phyloP scores from a whole-genome alignment of 2,329 filamentous ascomycete species.

The Pyrenophora teres region DNA sequence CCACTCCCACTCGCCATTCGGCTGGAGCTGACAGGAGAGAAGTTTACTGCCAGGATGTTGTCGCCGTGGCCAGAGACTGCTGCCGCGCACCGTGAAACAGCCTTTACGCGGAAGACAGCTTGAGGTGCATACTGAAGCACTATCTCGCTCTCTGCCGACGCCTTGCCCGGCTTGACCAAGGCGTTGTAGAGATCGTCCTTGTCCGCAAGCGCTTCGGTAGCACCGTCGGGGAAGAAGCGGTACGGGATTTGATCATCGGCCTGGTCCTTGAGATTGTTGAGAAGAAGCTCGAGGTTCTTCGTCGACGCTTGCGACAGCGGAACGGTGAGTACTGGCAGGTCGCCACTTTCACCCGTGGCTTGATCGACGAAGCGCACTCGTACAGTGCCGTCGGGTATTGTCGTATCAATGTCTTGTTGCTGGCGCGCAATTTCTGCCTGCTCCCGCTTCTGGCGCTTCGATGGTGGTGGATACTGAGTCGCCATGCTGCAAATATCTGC shows the following conservation, averaged over 20 bases:
- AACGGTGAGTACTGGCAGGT: constrained; percentile 69
- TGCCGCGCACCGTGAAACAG: constrained; percentile 86
- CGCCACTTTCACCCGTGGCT: constrained; percentile 70
- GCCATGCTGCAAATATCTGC: constrained; percentile 63
- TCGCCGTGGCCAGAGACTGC: constrained; percentile 90
- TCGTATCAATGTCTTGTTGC: constrained; percentile 74
- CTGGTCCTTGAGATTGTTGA: constrained; percentile 79
- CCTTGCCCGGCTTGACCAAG: constrained; percentile 49
- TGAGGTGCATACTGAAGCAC: constrained; percentile 75
- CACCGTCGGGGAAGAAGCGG: constrained; percentile 62
- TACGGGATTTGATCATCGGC: constrained; percentile 69
- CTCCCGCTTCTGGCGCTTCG: constrained; percentile 83
- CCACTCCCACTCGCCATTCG: constrained; percentile 86
- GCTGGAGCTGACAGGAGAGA: constrained; percentile 77
- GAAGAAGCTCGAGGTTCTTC: constrained; percentile 83
- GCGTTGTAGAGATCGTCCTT: constrained; percentile 52
- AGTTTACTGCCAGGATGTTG: constrained; percentile 83
- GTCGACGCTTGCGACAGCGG: constrained; percentile 83
- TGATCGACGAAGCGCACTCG: constrained; percentile 88
- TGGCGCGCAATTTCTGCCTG: constrained; percentile 70
- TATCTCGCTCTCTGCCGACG: constrained; percentile 63
- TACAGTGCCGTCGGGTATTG: constrained; percentile 73
- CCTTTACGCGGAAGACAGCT: constrained; percentile 90
- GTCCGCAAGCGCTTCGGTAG: constrained; percentile 52
- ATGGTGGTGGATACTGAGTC: constrained; percentile 80